Evolutionary conservation across 768 basidiomycete genomes (phyloP), one percentile per base, ranked within the genome.

Genomic region (Tubosaeta sp.): DNA sequence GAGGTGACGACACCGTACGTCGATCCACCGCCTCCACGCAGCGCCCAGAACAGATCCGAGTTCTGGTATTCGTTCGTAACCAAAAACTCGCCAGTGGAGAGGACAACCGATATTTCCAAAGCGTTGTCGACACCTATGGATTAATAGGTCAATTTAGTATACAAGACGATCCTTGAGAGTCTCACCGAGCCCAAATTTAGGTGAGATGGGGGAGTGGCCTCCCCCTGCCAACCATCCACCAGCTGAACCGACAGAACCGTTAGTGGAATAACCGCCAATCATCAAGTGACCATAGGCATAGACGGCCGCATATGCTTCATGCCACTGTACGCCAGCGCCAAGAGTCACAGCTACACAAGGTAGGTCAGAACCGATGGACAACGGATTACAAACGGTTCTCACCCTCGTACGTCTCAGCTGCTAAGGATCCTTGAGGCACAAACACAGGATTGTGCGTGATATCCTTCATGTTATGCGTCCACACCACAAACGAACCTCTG

Each of bases 31-130:
- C 22, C 22, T 22, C 79, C 80, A 32, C 80, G 71, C 42, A 83
- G 59, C 0, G 81, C 81, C 76, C 77, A 82, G 62, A 79, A 82
- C 5, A 83, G 70, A 48, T 81, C 78, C 12, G 67, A 17, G 56
- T 80, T 69, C 33, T 70, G 65, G 59, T 72, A 64, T 0, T 58
- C 52, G 57, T 81, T 82, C 19, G 66, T 70, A 10, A 56, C 68
- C 46, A 76, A 54, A 38, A 71, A 59, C 5, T 69, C 52, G 6
- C 79, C 80, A 2, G 69, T 65, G 4, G 80, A 68, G 11, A 71
- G 74, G 4, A 82, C 75, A 3, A 78, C 58, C 0, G 64, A 70
- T 43, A 80, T 75, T 50, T 82, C 68, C 2, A 82, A 51, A 17
- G 72, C 73, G 37, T 78, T 76, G 61, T 80, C 79, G 13, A 74